These are phyloP conservation scores for Toxicodendron radicans DNA, from an alignment of 345 rosid genomes.

Conservation along the genomic window DNA sequence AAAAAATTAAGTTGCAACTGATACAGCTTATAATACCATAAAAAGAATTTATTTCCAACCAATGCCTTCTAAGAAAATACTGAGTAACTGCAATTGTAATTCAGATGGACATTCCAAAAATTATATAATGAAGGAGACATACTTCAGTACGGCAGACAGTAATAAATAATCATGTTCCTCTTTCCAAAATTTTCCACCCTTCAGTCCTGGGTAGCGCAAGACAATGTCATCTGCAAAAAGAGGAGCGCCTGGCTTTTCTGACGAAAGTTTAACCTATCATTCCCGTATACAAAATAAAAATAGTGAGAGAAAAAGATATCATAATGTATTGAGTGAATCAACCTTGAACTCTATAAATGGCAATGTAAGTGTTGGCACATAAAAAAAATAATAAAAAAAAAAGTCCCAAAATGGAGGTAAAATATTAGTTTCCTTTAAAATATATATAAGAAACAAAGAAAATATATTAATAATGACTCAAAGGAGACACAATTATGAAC, in stretches of 20 bases:
- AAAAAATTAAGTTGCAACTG: not conserved
- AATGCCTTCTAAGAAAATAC: not conserved
- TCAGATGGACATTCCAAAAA: not conserved
- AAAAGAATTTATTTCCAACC: not conserved
- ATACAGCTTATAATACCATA: constrained; percentile 1
- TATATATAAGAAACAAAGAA: no score
- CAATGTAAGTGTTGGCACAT: not conserved
- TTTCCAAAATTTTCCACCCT: constrained; percentile 88
- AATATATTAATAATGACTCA: no score
- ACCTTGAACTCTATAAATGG: not conserved
- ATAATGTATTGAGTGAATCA: constrained; percentile 19
- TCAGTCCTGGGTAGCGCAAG: constrained; percentile 71
- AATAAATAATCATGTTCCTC: constrained; percentile 81
- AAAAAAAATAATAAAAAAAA: not conserved
- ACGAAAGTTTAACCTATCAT: constrained; percentile 55
- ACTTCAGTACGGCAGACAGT: constrained; percentile 85
- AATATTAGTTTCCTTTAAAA: not conserved
- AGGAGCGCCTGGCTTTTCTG: constrained; percentile 53
- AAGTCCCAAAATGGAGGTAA: not conserved
- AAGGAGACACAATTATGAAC: no score
- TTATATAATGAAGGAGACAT: constrained; percentile 31
- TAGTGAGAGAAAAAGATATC: constrained; percentile 5
- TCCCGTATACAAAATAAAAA: not conserved
- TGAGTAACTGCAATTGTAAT: not conserved
- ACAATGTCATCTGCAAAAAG: constrained; percentile 66